Evolutionary conservation across 306 rosid species (phyloP).

Genomic region (Pueraria montana): DNA sequence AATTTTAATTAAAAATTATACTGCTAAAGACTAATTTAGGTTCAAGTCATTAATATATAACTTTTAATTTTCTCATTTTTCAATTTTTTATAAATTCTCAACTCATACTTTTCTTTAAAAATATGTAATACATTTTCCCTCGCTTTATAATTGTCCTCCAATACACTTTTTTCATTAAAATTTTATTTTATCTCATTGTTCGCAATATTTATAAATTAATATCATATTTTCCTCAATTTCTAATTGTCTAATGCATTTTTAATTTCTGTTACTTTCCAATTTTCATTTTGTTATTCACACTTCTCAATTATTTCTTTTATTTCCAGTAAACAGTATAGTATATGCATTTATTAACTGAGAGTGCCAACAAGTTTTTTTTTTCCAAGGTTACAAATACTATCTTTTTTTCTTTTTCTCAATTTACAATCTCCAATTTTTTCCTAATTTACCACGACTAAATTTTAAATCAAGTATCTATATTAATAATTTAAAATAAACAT

Average conservation of each 20-base stretch:
- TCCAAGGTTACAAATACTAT: too few species aligned
- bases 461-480: neutral
- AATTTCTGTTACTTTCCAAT: neutral
- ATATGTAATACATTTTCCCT: neutral
- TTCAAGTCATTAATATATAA: neutral
- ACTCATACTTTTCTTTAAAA: neutral
- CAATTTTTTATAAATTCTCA: neutral
- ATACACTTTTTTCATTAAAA: too few species aligned
- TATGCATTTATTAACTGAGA: neutral
- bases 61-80: neutral
- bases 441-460: neutral
- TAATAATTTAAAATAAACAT: neutral
- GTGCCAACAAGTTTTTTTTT: too few species aligned
- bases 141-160: neutral
- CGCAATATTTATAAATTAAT: too few species aligned
- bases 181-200: too few species aligned
- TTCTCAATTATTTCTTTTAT: neutral
- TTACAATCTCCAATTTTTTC: neutral
- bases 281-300: neutral
- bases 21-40: neutral
- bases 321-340: neutral
- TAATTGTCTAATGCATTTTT: neutral
- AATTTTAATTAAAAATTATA: neutral
- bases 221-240: too few species aligned
- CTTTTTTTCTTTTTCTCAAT: neutral